phyloP scores from a whole-genome alignment of 371 early-diverging fungal species.

The Mortierella sp. region DNA sequence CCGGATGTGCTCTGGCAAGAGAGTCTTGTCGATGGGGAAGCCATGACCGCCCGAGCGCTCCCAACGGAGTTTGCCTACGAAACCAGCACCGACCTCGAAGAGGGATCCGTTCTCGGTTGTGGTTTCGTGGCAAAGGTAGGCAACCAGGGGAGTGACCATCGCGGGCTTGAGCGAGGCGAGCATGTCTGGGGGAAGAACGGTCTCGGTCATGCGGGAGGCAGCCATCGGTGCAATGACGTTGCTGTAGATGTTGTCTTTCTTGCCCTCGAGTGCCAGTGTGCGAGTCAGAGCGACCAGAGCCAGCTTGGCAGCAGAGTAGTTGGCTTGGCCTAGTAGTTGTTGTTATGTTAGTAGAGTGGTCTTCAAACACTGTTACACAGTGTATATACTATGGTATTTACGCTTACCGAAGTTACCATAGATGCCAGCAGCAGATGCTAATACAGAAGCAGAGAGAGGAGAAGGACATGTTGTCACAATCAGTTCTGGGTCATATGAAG shows the following conservation, averaged over 20 bases:
- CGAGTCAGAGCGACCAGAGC: slow-evolving; percentile 89
- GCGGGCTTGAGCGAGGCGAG: slow-evolving; percentile 94
- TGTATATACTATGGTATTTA: too few relatives aligned
- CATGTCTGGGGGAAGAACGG: slow-evolving; percentile 94
- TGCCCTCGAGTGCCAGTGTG: slow-evolving; percentile 94
- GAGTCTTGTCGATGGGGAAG: slow-evolving; percentile 89
- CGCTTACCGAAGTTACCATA: slow-evolving; percentile 96
- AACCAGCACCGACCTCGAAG: slow-evolving; percentile 96
- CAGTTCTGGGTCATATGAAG: too few relatives aligned
- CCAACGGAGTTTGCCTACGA: slow-evolving; percentile 90
- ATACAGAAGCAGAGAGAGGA: background rate
- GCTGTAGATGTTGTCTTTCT: slow-evolving; percentile 86
- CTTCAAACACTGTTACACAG: background rate
- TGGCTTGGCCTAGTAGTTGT: slow-evolving; percentile 73
- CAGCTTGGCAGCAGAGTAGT: slow-evolving; percentile 93
- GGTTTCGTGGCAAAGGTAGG: slow-evolving; percentile 88
- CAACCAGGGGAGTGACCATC: slow-evolving; percentile 95
- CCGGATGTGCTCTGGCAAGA: slow-evolving; percentile 85
- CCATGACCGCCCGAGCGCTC: slow-evolving; percentile 90
- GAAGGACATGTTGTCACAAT: too few relatives aligned
- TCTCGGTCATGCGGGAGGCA: slow-evolving; percentile 96
- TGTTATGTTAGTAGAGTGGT: background rate
- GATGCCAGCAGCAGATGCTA: slow-evolving; percentile 93
- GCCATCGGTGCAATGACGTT: slow-evolving; percentile 98
- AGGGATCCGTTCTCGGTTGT: slow-evolving; percentile 86